Evolutionary conservation across 1,139 yeast genomes (phyloP).

Genomic region (Sugiyamaella castrensis): DNA sequence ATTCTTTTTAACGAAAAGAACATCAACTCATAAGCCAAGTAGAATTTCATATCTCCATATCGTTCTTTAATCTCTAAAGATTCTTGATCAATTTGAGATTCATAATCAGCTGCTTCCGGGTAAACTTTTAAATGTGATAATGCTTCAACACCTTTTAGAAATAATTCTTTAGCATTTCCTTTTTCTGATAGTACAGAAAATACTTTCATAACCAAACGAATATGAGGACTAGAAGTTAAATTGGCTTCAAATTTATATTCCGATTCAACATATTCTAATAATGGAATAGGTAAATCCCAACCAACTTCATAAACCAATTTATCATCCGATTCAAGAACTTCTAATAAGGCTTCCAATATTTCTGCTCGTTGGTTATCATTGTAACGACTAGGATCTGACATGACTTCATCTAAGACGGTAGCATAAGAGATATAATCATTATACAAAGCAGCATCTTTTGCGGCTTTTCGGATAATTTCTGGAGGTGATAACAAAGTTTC

Average conservation of each 20-base stretch:
- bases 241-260: slow-evolving; percentile 29
- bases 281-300: slow-evolving; percentile 78
- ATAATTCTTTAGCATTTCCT: slow-evolving; percentile 80
- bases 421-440: slow-evolving; percentile 69
- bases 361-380: slow-evolving; percentile 48
- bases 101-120: slow-evolving; percentile 18
- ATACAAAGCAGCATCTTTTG: slow-evolving; percentile 24
- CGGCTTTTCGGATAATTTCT: slow-evolving; percentile 27
- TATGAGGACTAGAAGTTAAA: slow-evolving; percentile 19
- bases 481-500: slow-evolving; percentile 13
- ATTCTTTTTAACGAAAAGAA: slow-evolving; percentile 52
- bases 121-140: slow-evolving; percentile 36
- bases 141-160: slow-evolving; percentile 65
- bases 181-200: slow-evolving; percentile 57
- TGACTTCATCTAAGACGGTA: slow-evolving; percentile 62
- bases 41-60: slow-evolving; percentile 56
- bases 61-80: slow-evolving; percentile 31
- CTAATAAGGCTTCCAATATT: slow-evolving; percentile 44
- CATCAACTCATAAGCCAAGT: slow-evolving; percentile 60
- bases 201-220: slow-evolving; percentile 39
- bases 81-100: slow-evolving; percentile 16
- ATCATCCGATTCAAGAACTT: slow-evolving; percentile 38
- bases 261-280: slow-evolving; percentile 42
- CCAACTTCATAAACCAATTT: slow-evolving; percentile 67
- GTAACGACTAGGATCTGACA: slow-evolving; percentile 50